Conservation (phyloP, 441 rosid genomes). For the Brassica balearica region DNA sequence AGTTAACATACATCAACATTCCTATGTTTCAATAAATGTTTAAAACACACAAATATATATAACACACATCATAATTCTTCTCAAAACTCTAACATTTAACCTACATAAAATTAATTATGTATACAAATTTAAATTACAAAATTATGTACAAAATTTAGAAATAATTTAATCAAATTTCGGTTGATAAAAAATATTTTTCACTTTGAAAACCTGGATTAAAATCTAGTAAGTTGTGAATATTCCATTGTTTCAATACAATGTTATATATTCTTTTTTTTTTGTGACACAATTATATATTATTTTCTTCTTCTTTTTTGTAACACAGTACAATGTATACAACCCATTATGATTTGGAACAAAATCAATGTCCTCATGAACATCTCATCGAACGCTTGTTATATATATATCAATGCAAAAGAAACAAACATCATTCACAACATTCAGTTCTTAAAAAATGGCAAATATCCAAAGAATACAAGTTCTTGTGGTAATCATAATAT, state of each 20-base stretch:
- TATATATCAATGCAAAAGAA: slow-evolving; percentile 2
- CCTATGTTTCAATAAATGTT: background rate
- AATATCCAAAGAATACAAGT: slow-evolving; percentile 19
- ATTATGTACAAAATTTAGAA: background rate
- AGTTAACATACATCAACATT: too few relatives aligned
- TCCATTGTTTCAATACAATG: background rate
- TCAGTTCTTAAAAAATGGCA: slow-evolving; percentile 6
- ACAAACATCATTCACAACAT: slow-evolving; percentile 4
- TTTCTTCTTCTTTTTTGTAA: background rate
- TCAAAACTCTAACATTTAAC: background rate
- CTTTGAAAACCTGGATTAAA: background rate
- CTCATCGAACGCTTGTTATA: slow-evolving; percentile 12
- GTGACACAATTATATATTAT: background rate
- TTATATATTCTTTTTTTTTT: background rate
- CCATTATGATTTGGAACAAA: background rate
- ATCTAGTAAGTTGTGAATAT: background rate
- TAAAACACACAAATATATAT: background rate
- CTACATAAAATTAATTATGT: background rate
- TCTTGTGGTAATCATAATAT: slow-evolving; percentile 3
- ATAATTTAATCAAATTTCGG: too few relatives aligned
- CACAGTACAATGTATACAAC: slow-evolving; percentile 5
- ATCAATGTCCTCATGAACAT: background rate
- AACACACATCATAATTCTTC: background rate
- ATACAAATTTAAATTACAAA: background rate
- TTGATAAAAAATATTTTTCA: background rate